Percentiles rank a stretch among this genome's conserved stretches.
phyloP scores from a whole-genome alignment of 768 basidiomycete genomes.

The Termitomyces bulborhizus region DNA sequence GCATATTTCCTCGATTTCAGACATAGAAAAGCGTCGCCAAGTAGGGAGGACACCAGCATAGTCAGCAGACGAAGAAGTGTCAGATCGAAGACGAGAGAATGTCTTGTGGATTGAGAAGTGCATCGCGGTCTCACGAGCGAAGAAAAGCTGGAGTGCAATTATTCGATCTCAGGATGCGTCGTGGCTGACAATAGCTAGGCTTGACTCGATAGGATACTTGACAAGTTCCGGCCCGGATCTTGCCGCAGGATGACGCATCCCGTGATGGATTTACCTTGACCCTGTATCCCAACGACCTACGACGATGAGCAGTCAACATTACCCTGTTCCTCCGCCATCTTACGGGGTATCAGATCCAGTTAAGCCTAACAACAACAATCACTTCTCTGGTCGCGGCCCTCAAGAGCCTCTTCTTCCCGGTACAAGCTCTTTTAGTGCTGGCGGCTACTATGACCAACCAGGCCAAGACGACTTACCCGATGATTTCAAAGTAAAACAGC shows the following conservation, averaged over 20 bases:
- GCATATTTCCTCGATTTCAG: conserved; percentile 3
- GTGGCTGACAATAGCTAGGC: neutral
- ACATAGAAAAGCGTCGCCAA: conserved; percentile 8
- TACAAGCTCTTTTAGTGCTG: conserved; percentile 37
- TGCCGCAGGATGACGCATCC: conserved; percentile 8
- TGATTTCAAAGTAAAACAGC: conserved; percentile 75
- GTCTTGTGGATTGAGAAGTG: conserved; percentile 12
- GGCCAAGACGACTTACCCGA: conserved; percentile 73
- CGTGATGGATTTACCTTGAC: neutral
- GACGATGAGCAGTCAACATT: conserved; percentile 44
- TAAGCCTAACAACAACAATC: conserved; percentile 23
- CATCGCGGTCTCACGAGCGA: neutral
- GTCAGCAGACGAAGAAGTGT: neutral
- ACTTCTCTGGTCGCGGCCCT: conserved; percentile 25
- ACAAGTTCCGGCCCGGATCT: conserved; percentile 4
- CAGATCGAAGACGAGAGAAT: conserved; percentile 10
- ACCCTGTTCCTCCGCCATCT: conserved; percentile 56
- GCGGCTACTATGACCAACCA: conserved; percentile 71
- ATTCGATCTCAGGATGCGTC: neutral
- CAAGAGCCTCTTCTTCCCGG: conserved; percentile 55
- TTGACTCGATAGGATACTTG: no score
- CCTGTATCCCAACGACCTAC: conserved; percentile 10
- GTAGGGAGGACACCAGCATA: neutral
- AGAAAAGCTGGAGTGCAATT: neutral
- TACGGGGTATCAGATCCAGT: conserved; percentile 40